Conservation (phyloP, 495 filamentous ascomycete species). For the Aspergillus hancockii region DNA sequence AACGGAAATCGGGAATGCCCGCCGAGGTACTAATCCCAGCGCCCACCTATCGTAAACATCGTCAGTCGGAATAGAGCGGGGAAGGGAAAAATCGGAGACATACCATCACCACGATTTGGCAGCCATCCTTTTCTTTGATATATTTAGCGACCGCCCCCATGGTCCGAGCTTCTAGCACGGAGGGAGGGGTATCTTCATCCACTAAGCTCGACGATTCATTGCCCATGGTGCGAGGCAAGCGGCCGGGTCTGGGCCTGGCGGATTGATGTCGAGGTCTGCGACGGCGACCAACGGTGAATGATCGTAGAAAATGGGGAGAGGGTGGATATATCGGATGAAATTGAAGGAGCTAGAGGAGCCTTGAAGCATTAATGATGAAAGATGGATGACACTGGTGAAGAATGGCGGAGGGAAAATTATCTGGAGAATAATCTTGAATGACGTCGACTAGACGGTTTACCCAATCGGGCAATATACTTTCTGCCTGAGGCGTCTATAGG, state of each 20-base stretch:
- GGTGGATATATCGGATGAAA: neutral
- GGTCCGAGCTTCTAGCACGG: conserved; percentile 65
- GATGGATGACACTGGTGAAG: neutral
- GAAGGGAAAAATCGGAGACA: conserved; percentile 1
- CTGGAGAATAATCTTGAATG: conserved; percentile 11
- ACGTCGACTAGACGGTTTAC: conserved; percentile 19
- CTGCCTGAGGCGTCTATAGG: conserved; percentile 16
- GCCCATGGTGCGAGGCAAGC: conserved; percentile 57
- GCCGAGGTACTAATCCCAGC: conserved; percentile 71
- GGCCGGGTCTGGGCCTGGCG: conserved; percentile 21
- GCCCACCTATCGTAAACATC: conserved; percentile 37
- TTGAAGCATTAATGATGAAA: neutral
- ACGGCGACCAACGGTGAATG: conserved; percentile 37
- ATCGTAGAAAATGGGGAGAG: neutral
- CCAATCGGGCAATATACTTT: neutral
- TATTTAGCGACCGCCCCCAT: conserved; percentile 72
- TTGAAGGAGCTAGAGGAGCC: neutral
- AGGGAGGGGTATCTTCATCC: conserved; percentile 62
- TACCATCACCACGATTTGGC: conserved; percentile 78
- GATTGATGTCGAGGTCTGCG: conserved; percentile 31
- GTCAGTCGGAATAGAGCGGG: conserved; percentile 2
- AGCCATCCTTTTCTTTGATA: conserved; percentile 66
- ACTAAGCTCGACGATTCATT: conserved; percentile 66
- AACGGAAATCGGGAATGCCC: conserved; percentile 89
- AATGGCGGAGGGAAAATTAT: neutral